These are phyloP conservation scores for Penicillium sp. DNA, from an alignment of 2,329 filamentous ascomycete genomes.

Conservation along the genomic window DNA sequence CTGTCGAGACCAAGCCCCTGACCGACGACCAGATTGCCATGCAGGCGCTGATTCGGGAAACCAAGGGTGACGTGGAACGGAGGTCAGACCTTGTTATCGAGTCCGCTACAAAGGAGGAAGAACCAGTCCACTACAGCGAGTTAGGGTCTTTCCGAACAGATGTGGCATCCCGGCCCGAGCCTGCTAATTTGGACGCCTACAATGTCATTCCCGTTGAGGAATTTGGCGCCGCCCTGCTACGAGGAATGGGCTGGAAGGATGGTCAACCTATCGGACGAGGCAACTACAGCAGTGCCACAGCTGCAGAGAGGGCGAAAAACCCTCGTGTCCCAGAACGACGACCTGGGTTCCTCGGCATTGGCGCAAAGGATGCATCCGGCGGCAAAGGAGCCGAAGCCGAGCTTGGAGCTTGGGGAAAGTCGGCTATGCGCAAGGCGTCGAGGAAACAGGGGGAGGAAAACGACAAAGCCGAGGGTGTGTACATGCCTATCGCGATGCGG, in stretches of 20 bases:
- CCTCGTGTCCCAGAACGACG: constrained; percentile 66
- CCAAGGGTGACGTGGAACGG: constrained; percentile 39
- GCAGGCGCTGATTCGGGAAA: constrained; percentile 62
- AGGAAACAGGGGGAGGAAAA: constrained; percentile 54
- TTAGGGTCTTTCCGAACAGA: constrained; percentile 67
- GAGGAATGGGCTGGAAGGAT: constrained; percentile 93
- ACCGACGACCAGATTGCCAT: constrained; percentile 64
- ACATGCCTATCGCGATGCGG: constrained; percentile 60
- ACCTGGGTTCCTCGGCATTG: constrained; percentile 80
- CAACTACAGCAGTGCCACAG: constrained; percentile 44
- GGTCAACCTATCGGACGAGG: constrained; percentile 58
- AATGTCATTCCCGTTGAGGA: constrained; percentile 87
- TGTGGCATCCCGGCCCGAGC: constrained; percentile 68
- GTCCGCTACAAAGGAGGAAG: constrained; percentile 29
- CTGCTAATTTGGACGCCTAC: constrained; percentile 78
- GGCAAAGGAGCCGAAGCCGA: constrained; percentile 60
- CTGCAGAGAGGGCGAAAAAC: constrained; percentile 52
- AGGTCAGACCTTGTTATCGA: constrained; percentile 55
- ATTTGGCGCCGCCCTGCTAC: constrained; percentile 83
- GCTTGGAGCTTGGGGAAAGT: constrained; percentile 74
- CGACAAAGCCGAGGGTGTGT: constrained; percentile 48
- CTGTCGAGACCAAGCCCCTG: constrained; percentile 35
- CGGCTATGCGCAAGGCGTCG: constrained; percentile 54
- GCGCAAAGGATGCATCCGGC: constrained; percentile 71
- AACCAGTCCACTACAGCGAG: constrained; percentile 34